phyloP scores from a whole-genome alignment of 441 rosid species.

The Rhodomyrtus psidioides region DNA sequence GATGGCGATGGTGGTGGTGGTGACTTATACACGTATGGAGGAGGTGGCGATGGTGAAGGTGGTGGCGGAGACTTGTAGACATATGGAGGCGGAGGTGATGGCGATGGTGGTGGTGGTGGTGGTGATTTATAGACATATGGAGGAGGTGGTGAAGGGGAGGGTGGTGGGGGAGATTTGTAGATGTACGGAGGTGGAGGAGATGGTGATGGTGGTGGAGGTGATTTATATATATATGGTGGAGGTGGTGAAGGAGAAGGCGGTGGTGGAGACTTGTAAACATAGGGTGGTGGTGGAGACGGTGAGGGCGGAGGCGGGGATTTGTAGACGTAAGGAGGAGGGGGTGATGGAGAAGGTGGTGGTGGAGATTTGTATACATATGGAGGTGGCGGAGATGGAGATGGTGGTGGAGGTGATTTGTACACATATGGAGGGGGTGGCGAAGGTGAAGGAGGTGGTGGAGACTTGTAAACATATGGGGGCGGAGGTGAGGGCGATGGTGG shows the following conservation, averaged over 20 bases:
- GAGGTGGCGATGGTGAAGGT: not conserved
- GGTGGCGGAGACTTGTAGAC: not conserved
- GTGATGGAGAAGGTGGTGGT: not conserved
- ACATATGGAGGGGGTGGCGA: not conserved
- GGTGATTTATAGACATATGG: accelerated
- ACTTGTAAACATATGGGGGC: not conserved
- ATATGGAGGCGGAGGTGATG: accelerated
- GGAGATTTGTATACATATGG: not conserved
- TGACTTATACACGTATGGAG: not conserved
- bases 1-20: not conserved
- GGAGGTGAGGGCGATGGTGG: not conserved
- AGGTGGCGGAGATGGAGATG: not conserved
- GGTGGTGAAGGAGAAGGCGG: not conserved
- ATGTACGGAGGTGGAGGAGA: not conserved
- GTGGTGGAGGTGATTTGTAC: not conserved
- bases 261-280: accelerated
- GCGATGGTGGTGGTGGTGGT: accelerated
- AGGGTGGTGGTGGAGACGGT: not conserved
- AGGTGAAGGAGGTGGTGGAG: not conserved
- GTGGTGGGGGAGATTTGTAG: not conserved
- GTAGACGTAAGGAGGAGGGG: not conserved
- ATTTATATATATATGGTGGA: not conserved
- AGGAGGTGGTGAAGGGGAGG: accelerated
- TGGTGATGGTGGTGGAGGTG: not conserved
- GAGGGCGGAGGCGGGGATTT: not conserved